These are phyloP conservation scores for Litsea cubeba DNA, from an alignment of 164 flowering plant species.

Conservation along the genomic window DNA sequence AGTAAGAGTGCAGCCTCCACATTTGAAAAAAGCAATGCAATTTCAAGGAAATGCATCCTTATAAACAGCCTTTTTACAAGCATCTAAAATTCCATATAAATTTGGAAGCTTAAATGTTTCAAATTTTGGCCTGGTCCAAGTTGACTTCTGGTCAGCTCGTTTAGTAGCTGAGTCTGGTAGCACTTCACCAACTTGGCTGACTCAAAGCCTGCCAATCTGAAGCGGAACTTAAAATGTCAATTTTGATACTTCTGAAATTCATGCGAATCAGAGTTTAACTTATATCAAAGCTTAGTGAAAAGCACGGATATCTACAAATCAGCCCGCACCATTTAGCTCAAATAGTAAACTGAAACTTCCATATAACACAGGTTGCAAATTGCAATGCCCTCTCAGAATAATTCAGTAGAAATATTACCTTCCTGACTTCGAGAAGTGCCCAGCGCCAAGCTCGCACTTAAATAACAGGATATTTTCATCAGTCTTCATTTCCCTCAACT, in stretches of 20 bases:
- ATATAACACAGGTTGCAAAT: background rate
- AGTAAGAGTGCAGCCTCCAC: no score
- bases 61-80: no score
- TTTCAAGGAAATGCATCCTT: no score
- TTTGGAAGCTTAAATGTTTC: no score
- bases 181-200: no score
- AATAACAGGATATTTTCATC: slow-evolving; percentile 61
- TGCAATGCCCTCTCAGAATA: background rate
- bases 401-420: slow-evolving; percentile 8
- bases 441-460: slow-evolving; percentile 25
- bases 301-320: background rate
- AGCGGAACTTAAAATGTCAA: no score
- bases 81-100: no score
- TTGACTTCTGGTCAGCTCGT: no score
- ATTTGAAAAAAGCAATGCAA: no score
- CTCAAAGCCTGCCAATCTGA: background rate
- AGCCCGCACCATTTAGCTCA: background rate
- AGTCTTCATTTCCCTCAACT: slow-evolving; percentile 76
- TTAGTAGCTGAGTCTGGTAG: no score
- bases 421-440: slow-evolving; percentile 23
- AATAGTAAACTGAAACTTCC: background rate
- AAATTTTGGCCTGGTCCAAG: no score
- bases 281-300: background rate
- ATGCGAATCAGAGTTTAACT: background rate
- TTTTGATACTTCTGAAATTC: background rate